A percentile compares a stretch with the other conserved stretches of the same genome.
phyloP scores from a whole-genome alignment of 1,284 basidiomycete genomes.

The Thecaphora thlaspeos region DNA sequence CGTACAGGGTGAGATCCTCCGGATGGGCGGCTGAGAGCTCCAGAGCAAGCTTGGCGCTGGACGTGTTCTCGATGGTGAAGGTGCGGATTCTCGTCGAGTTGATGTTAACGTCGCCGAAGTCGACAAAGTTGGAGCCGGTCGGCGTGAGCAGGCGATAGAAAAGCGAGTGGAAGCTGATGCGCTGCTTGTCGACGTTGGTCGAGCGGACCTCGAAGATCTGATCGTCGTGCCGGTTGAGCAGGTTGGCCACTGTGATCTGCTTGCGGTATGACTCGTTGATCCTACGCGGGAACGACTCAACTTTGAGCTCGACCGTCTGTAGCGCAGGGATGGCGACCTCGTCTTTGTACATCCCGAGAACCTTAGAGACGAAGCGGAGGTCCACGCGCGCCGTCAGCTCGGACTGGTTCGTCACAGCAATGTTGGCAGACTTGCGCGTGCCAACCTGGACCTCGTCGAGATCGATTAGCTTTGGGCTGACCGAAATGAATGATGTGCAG shows the following conservation, averaged over 20 bases:
- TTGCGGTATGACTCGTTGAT: constrained; percentile 63
- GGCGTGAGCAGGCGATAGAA: constrained; percentile 63
- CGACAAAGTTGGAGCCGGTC: constrained; percentile 62
- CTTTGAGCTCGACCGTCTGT: constrained; percentile 60
- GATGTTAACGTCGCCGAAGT: constrained; percentile 63
- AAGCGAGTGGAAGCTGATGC: constrained; percentile 62
- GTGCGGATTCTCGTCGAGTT: constrained; percentile 61
- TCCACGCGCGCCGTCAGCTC: constrained; percentile 61
- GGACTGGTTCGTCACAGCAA: constrained; percentile 60
- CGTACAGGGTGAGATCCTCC: constrained; percentile 62
- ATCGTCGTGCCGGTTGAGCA: constrained; percentile 56
- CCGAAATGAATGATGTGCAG: constrained; percentile 61
- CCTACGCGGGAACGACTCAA: constrained; percentile 62
- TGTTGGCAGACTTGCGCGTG: constrained; percentile 59
- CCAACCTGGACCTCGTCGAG: constrained; percentile 63
- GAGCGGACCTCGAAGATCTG: constrained; percentile 62
- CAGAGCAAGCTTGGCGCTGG: constrained; percentile 57
- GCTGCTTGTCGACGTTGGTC: constrained; percentile 62
- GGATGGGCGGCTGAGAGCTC: constrained; percentile 62
- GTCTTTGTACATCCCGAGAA: constrained; percentile 61
- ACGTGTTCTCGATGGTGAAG: constrained; percentile 61
- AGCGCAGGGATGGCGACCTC: constrained; percentile 61
- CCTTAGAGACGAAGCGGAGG: constrained; percentile 62
- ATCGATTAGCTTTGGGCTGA: constrained; percentile 59
- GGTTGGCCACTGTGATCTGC: constrained; percentile 60